Base-by-base conservation (phyloP, 2,329 filamentous ascomycete genomes). In the Aspergillus ruber region DNA sequence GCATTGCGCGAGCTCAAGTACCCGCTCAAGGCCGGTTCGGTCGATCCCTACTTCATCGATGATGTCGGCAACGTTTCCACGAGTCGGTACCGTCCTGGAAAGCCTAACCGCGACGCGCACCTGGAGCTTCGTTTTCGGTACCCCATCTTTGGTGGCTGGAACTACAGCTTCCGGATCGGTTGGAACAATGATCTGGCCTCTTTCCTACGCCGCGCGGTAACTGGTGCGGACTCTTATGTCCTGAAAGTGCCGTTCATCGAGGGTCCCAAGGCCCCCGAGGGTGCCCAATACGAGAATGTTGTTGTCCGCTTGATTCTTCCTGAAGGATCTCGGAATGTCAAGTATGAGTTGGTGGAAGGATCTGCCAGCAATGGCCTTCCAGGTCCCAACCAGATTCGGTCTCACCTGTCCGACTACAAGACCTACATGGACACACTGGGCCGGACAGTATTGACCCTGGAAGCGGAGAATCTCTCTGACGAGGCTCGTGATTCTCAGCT, bases 51-150 rank as follows among this genome's bases (percentile, higher is more conserved):
- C 77, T 98, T 93, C 70, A 90, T 85, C 44, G 93, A 98, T 66
- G 87, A 89, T 59, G 95, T 98, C 62, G 93, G 93, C 57, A 98
- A 98, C 64, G 90, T 98, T 25, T 95, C 90, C 23, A 98, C 93
- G 1, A 95, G 90, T 47, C 81, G 81, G 53, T 98, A 95, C 79
- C 81, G 90, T 43, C 71, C 70, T 1, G 68, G 70, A 15, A 61
- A 61, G 52, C 87, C 82, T 65, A 81, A 79, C 65, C 83, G 86
- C 18, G 87, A 91, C 69, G 85, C 88, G n/a, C 74, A 85, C 38
- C 79, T 98, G 23, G 90, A 96, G 69, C 78, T 96, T 53, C 93
- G 90, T 76, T 93, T 93, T 17, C 83, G 93, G 45, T 98, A 95
- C 69, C 93, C 93, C n/a, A 69, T 98, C 20, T 98, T 96, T 61